A percentile compares a stretch with the other conserved stretches of the same genome.
Evolutionary conservation across 257 asterid species (phyloP).

Genomic region (Fraxinus pennsylvanica): DNA sequence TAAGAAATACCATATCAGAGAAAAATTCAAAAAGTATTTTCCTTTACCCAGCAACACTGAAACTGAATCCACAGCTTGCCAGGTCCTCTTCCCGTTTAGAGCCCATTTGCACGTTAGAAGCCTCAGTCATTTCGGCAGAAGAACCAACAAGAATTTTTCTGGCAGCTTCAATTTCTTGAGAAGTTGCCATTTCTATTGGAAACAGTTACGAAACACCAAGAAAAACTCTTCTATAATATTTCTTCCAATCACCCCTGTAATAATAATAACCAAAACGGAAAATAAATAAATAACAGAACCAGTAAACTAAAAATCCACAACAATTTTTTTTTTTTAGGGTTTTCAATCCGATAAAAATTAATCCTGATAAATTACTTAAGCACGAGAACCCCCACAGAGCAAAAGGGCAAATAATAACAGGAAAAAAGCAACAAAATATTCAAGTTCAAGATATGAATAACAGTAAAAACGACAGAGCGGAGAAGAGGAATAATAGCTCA

Average conservation of each 20-base stretch:
- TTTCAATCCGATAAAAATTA: background rate
- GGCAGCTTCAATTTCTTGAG: slow-evolving; percentile 25
- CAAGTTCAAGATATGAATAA: background rate
- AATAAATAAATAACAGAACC: slow-evolving; percentile 11
- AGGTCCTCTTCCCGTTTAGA: background rate
- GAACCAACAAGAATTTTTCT: slow-evolving; percentile 15
- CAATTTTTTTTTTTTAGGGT: slow-evolving; percentile 6
- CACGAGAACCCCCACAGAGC: background rate
- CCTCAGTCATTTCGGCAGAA: slow-evolving; percentile 18
- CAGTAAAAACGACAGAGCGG: background rate
- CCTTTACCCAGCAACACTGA: too few species aligned
- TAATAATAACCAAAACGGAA: background rate
- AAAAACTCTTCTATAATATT: background rate
- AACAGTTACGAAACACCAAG: background rate
- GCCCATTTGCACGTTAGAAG: slow-evolving; percentile 25
- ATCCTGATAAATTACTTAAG: background rate
- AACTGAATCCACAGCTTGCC: too few species aligned
- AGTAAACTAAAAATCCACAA: background rate
- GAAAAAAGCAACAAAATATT: background rate
- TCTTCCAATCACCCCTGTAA: background rate
- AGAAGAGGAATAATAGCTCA: background rate
- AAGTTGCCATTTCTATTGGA: slow-evolving; percentile 23
- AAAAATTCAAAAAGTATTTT: too few species aligned
- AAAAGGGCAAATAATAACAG: background rate
- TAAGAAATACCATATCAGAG: too few species aligned